Conservation (phyloP, 805 yeast genomes). For the Starmerella floris region DNA sequence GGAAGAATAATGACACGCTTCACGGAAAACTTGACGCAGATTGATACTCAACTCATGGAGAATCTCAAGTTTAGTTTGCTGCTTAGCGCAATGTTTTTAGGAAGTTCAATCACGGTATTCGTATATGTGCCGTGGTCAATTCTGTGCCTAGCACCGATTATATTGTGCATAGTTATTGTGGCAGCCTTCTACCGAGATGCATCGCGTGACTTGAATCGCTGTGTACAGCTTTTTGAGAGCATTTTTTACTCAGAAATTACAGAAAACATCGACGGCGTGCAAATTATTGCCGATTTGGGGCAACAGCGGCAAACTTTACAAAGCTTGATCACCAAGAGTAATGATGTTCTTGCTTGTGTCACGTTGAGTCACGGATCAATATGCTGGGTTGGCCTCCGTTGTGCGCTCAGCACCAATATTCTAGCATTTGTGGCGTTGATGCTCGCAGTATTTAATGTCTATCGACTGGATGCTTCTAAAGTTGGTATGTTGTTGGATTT, state of each 20-base stretch:
- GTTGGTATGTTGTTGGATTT: slow-evolving; percentile 56
- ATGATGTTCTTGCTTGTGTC: slow-evolving; percentile 28
- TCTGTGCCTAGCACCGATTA: slow-evolving; percentile 43
- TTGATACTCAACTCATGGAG: slow-evolving; percentile 56
- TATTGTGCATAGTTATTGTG: slow-evolving; percentile 28
- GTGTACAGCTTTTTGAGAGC: slow-evolving; percentile 59
- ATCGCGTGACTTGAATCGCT: slow-evolving; percentile 56
- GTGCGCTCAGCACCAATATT: slow-evolving; percentile 41
- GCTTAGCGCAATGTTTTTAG: slow-evolving; percentile 40
- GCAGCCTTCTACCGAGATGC: slow-evolving; percentile 47
- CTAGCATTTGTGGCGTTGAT: slow-evolving; percentile 42
- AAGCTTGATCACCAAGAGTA: not conserved
- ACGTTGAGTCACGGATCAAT: slow-evolving; percentile 48
- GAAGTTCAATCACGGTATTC: slow-evolving; percentile 50
- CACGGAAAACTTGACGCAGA: slow-evolving; percentile 70
- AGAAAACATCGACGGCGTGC: slow-evolving; percentile 50
- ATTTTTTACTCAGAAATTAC: slow-evolving; percentile 53
- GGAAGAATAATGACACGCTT: slow-evolving; percentile 74
- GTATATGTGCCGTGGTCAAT: slow-evolving; percentile 59
- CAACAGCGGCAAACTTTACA: slow-evolving; percentile 4
- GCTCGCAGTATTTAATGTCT: slow-evolving; percentile 45
- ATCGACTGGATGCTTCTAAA: slow-evolving; percentile 45
- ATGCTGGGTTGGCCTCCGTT: slow-evolving; percentile 53
- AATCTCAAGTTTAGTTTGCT: slow-evolving; percentile 23
- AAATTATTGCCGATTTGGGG: slow-evolving; percentile 47